Base-by-base conservation (phyloP, 1,284 basidiomycete species). In the Rhodotorula glutinis region DNA sequence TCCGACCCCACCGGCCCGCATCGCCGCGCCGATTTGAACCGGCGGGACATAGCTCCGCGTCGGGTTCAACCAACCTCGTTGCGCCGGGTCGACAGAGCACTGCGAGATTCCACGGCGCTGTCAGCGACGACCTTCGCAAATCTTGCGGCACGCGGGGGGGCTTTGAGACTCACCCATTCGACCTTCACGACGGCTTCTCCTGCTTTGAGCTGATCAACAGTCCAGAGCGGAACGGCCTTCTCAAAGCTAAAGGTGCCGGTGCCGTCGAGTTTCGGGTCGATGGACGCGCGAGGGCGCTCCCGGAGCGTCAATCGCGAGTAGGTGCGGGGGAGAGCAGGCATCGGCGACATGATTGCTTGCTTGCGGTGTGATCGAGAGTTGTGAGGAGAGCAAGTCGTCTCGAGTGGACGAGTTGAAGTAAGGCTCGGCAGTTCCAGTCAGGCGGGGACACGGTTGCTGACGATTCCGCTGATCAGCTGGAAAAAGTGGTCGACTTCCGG, bases 121-220 rank as follows among this genome's bases (percentile, higher is more conserved):
- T n/a, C 27, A 14, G 19, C 21, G 14, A 38, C 33, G 33, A 38
- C 33, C 33, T 38, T 38, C 11, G 33, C n/a, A n/a, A n/a, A n/a
- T n/a, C n/a, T n/a, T n/a, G n/a, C n/a, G n/a, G n/a, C n/a, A n/a
- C n/a, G n/a, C n/a, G n/a, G n/a, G n/a, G n/a, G n/a, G n/a, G n/a
- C n/a, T n/a, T n/a, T 8, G n/a, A 23, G 11, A 55, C 53, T 4
- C 11, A 77, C 66, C 60, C 75, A 77, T 65, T 78, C 75, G 55
- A 78, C 76, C 41, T 71, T 67, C 53, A 79, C 70, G 33, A 79
- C 63, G 30, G 75, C 75, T 40, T 78, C 68, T 40, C 73, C 76
- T 7, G 38, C 52, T 25, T 71, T 62, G 66, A 77, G 53, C 43
- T 76, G 65, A 52, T 66, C 60, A 30, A 62, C 66, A 17, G 41